Evolutionary conservation across 306 rosid species (phyloP).

Genomic region (Corylus americana): DNA sequence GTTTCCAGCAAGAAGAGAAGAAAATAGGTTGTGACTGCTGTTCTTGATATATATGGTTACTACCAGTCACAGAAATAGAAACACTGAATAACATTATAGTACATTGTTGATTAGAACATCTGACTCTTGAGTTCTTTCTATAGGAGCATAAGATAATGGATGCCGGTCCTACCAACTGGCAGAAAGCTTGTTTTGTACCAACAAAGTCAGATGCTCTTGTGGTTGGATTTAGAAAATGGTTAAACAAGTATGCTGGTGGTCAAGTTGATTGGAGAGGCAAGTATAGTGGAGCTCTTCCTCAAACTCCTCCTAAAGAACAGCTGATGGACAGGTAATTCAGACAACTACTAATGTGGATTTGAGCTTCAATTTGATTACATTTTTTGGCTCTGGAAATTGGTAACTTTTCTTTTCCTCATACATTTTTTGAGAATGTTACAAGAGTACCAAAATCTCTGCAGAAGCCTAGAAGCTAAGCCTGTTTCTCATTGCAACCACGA

Average conservation of each 20-base stretch:
- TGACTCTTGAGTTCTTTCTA: slow-evolving; percentile 20
- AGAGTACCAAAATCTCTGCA: neutral
- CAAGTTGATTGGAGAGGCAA: slow-evolving; percentile 90
- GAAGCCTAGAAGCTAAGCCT: slow-evolving; percentile 4
- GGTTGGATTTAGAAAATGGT: slow-evolving; percentile 81
- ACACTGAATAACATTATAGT: neutral
- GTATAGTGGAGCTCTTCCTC: slow-evolving; percentile 70
- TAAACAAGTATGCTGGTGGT: slow-evolving; percentile 74
- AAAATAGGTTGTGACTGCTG: neutral
- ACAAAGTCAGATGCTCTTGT: slow-evolving; percentile 83
- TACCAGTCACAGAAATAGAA: neutral
- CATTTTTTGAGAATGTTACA: neutral
- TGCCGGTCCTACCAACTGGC: slow-evolving; percentile 65
- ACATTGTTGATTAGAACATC: neutral
- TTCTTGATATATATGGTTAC: neutral
- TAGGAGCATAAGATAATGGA: slow-evolving; percentile 73
- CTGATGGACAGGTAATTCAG: slow-evolving; percentile 77
- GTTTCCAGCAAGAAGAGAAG: neutral
- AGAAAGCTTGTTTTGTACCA: slow-evolving; percentile 83
- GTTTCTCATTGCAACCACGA: neutral
- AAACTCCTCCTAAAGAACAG: slow-evolving; percentile 78
- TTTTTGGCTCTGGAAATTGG: neutral
- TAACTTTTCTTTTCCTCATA: neutral
- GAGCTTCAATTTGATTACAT: slow-evolving; percentile 8
- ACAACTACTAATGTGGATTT: slow-evolving; percentile 9